A percentile compares a stretch with the other conserved stretches of the same genome.
Conservation (phyloP, 768 basidiomycete genomes). For the Antrodiella citrinella region DNA sequence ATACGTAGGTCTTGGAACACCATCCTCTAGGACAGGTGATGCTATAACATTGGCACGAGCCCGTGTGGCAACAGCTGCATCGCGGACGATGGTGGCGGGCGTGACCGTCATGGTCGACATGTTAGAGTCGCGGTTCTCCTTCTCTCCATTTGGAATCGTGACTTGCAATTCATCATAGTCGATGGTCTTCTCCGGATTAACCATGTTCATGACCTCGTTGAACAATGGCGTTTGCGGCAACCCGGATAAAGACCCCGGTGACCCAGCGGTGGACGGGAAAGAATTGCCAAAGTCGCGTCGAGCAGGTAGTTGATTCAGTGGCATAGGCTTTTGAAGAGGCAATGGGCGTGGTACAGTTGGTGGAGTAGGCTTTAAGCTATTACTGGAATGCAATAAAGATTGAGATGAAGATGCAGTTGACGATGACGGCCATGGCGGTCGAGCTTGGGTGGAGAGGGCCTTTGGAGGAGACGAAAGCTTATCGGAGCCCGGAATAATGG, state of each 20-base stretch:
- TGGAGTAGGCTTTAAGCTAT: background rate
- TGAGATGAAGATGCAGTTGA: background rate
- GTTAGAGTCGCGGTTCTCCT: slow-evolving; percentile 23
- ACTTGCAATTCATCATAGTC: slow-evolving; percentile 6
- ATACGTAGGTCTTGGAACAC: background rate
- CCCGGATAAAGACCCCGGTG: background rate
- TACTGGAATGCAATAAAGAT: background rate
- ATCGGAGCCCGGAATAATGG: slow-evolving; percentile 30
- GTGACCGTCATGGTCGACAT: slow-evolving; percentile 23
- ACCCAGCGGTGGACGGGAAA: background rate
- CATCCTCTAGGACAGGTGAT: slow-evolving; percentile 3
- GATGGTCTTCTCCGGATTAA: slow-evolving; percentile 1
- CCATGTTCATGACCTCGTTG: slow-evolving; percentile 15
- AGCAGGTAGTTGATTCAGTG: background rate
- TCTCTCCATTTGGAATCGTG: slow-evolving; percentile 10
- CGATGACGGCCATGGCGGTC: background rate
- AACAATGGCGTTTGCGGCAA: slow-evolving; percentile 8
- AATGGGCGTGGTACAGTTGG: background rate
- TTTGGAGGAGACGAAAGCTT: background rate
- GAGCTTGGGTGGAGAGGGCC: background rate
- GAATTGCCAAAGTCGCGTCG: background rate
- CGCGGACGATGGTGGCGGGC: slow-evolving; percentile 23
- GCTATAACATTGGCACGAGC: slow-evolving; percentile 11
- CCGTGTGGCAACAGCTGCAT: slow-evolving; percentile 18
- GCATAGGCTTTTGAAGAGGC: slow-evolving; percentile 5